A percentile compares a stretch with the other conserved stretches of the same genome.
phyloP scores from a whole-genome alignment of 345 rosid species.

The Hypericum perforatum region DNA sequence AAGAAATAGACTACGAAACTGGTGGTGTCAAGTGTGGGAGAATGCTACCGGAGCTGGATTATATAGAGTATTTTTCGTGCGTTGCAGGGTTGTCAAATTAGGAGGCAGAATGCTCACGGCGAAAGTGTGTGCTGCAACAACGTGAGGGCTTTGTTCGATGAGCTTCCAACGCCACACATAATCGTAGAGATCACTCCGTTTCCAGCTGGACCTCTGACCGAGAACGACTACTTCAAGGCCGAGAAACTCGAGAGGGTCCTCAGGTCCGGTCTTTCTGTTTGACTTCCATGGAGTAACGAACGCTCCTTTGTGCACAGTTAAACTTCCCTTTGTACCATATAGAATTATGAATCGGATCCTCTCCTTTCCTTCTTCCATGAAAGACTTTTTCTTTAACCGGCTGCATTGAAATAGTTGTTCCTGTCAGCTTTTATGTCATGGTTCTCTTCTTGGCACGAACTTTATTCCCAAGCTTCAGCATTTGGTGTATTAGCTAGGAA shows the following conservation, averaged over 20 bases:
- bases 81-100: conserved; percentile 84
- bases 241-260: conserved; percentile 85
- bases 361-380: conserved; percentile 3
- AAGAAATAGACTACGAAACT: too few species aligned
- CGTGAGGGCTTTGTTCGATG: conserved; percentile 90
- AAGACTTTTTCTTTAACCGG: too few species aligned
- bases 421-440: too few species aligned
- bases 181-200: conserved; percentile 75
- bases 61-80: too few species aligned
- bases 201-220: conserved; percentile 73
- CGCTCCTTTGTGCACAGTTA: conserved; percentile 10
- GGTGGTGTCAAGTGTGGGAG: too few species aligned
- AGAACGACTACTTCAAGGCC: conserved; percentile 78
- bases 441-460: too few species aligned
- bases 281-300: conserved; percentile 9
- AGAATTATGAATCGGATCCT: conserved; percentile 6
- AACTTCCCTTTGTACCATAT: conserved; percentile 38
- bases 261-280: conserved; percentile 64
- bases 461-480: too few species aligned
- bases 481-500: too few species aligned
- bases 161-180: conserved; percentile 87
- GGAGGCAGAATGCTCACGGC: conserved; percentile 92
- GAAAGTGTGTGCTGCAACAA: conserved; percentile 97
- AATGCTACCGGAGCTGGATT: too few species aligned
- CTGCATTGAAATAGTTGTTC: too few species aligned